Conservation (phyloP, 441 rosid genomes). For the Oxalis stricta region DNA sequence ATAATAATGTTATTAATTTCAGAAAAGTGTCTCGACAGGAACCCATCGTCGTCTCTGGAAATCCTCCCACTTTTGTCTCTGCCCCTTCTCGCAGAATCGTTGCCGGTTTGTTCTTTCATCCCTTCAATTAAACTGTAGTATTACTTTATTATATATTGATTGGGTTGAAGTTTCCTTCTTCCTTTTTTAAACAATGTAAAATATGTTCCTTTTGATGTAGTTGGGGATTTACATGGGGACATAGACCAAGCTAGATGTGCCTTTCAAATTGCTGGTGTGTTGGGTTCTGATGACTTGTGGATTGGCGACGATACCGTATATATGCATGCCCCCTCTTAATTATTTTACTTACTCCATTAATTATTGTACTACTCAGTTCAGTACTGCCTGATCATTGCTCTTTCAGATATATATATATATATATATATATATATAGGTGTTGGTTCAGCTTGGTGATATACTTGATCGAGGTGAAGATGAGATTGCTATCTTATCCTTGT, state of each 20-base stretch:
- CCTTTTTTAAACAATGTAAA: no score
- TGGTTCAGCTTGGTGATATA: conserved; percentile 85
- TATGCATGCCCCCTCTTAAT: conserved; percentile 5
- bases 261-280: conserved; percentile 65
- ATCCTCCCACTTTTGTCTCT: conserved; percentile 78
- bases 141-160: neutral
- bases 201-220: no score
- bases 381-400: neutral
- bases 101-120: conserved; percentile 36
- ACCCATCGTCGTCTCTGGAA: conserved; percentile 63
- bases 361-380: neutral
- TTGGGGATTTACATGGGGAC: conserved; percentile 92
- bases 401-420: no score
- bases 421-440: no score
- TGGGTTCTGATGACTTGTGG: conserved; percentile 74
- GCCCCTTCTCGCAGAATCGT: conserved; percentile 87
- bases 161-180: neutral
- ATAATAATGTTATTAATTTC: no score
- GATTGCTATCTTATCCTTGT: conserved; percentile 66
- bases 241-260: conserved; percentile 66
- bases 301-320: conserved; percentile 65
- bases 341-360: no score
- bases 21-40: no score
- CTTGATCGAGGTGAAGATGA: conserved; percentile 85
- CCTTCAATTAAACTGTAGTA: neutral